A percentile compares a stretch with the other conserved stretches of the same genome.
Conservation (phyloP, 2,329 filamentous ascomycete species). For the Ophiostoma novo-ulmi region DNA sequence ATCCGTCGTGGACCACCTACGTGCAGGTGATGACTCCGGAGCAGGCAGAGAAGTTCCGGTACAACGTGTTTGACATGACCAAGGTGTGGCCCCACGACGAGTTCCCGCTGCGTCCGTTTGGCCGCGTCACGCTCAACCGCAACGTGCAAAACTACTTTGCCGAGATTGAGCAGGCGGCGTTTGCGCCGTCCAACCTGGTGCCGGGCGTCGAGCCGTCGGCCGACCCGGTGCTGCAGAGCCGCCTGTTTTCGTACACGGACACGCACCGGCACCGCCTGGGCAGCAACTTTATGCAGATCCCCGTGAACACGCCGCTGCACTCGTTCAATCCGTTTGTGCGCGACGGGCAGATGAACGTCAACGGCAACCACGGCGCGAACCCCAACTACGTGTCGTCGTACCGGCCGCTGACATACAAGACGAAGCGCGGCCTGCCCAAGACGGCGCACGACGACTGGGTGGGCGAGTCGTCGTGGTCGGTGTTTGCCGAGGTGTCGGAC, state of each 20-base stretch:
- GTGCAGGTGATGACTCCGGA: slow-evolving; percentile 59
- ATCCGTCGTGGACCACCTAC: slow-evolving; percentile 59
- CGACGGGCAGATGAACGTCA: slow-evolving; percentile 65
- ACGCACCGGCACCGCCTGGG: slow-evolving; percentile 60
- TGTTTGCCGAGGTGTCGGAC: slow-evolving; percentile 42
- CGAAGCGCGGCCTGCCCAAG: slow-evolving; percentile 37
- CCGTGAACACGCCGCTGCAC: slow-evolving; percentile 53
- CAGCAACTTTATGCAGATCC: slow-evolving; percentile 60
- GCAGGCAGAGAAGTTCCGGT: slow-evolving; percentile 55
- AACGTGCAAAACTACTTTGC: slow-evolving; percentile 64
- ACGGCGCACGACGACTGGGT: slow-evolving; percentile 46
- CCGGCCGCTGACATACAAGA: slow-evolving; percentile 40
- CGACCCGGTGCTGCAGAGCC: slow-evolving; percentile 57
- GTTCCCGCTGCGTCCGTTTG: slow-evolving; percentile 57
- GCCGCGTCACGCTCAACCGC: slow-evolving; percentile 58
- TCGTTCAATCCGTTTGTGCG: slow-evolving; percentile 66
- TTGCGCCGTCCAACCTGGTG: slow-evolving; percentile 59
- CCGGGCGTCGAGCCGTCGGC: slow-evolving; percentile 58
- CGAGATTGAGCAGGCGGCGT: slow-evolving; percentile 64
- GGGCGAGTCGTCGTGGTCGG: slow-evolving; percentile 41
- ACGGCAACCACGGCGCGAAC: slow-evolving; percentile 58
- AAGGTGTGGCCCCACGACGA: slow-evolving; percentile 63
- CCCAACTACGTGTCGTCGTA: slow-evolving; percentile 54
- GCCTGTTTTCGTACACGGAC: slow-evolving; percentile 58
- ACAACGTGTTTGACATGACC: slow-evolving; percentile 64